Conservation (phyloP, 2,329 filamentous ascomycete genomes). For the Colletotrichum incanum region DNA sequence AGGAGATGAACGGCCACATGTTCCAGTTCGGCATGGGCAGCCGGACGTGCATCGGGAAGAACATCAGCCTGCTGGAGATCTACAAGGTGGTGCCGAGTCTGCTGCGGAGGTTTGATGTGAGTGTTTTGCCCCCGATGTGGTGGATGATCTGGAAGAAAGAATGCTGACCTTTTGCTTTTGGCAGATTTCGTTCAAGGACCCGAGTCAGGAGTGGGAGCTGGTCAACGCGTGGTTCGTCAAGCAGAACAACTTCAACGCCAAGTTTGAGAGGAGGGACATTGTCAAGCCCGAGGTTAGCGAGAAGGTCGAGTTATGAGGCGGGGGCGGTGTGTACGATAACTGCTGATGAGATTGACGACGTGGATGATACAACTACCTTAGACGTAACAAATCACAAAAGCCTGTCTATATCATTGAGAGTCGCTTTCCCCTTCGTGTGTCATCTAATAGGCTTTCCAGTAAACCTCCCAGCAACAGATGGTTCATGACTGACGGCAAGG, state of each 20-base stretch:
- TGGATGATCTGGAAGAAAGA: no score
- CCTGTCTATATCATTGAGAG: background rate
- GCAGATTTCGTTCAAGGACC: constrained; percentile 69
- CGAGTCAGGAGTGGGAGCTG: constrained; percentile 69
- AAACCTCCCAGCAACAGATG: no score
- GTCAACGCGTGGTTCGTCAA: constrained; percentile 77
- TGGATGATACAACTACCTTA: constrained; percentile 14
- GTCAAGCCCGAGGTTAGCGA: constrained; percentile 52
- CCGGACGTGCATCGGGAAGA: constrained; percentile 80
- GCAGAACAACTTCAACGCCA: constrained; percentile 68
- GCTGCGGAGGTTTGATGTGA: constrained; percentile 75
- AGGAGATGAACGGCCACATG: constrained; percentile 79
- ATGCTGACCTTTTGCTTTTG: background rate
- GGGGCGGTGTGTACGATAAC: constrained; percentile 3
- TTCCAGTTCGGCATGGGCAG: constrained; percentile 82
- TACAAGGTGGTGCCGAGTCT: constrained; percentile 75
- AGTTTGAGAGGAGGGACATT: constrained; percentile 61
- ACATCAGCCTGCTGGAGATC: constrained; percentile 74
- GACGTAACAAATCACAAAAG: constrained; percentile 6
- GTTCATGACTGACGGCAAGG: background rate
- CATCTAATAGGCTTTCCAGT: background rate
- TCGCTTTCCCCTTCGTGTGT: background rate
- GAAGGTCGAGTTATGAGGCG: constrained; percentile 15
- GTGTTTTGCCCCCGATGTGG: constrained; percentile 41
- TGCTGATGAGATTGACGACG: constrained; percentile 12